These are phyloP conservation scores for Adenanthera pavonina DNA, from an alignment of 306 rosid species.

Conservation along the genomic window DNA sequence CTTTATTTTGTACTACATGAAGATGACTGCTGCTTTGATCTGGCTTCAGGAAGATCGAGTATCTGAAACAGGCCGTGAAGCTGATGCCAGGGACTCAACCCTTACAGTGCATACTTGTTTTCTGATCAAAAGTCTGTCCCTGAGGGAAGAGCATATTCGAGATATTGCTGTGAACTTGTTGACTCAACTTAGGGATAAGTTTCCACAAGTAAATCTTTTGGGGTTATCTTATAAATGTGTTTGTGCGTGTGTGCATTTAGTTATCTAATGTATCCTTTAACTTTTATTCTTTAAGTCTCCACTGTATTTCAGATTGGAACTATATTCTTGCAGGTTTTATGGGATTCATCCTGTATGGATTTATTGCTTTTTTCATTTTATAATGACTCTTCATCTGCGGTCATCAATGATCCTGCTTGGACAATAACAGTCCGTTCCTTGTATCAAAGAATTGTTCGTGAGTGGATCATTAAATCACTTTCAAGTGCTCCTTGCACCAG, in stretches of 20 bases:
- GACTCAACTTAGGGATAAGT: conserved; percentile 86
- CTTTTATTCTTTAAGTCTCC: conserved; percentile 33
- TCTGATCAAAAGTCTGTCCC: conserved; percentile 82
- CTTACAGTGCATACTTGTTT: conserved; percentile 85
- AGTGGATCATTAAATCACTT: conserved; percentile 91
- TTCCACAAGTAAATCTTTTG: conserved; percentile 76
- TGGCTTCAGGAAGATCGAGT: conserved; percentile 86
- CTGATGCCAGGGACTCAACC: conserved; percentile 79
- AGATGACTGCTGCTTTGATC: conserved; percentile 40
- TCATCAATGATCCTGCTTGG: conserved; percentile 95
- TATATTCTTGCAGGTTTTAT: conserved; percentile 76
- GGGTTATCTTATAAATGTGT: conserved; percentile 7
- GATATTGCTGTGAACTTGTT: conserved; percentile 84
- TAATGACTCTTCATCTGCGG: conserved; percentile 72
- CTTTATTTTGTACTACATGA: conserved; percentile 19
- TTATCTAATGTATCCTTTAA: conserved; percentile 6
- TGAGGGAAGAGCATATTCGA: conserved; percentile 88
- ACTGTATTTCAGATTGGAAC: conserved; percentile 39
- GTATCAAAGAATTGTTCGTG: conserved; percentile 92
- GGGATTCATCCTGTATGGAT: conserved; percentile 92
- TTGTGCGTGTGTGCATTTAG: conserved; percentile 6
- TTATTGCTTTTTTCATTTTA: conserved; percentile 83
- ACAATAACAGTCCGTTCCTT: conserved; percentile 79
- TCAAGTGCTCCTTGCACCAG: conserved; percentile 95
- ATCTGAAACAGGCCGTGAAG: conserved; percentile 87